These are phyloP conservation scores for Withania somnifera DNA, from an alignment of 305 asterid species.

Conservation along the genomic window DNA sequence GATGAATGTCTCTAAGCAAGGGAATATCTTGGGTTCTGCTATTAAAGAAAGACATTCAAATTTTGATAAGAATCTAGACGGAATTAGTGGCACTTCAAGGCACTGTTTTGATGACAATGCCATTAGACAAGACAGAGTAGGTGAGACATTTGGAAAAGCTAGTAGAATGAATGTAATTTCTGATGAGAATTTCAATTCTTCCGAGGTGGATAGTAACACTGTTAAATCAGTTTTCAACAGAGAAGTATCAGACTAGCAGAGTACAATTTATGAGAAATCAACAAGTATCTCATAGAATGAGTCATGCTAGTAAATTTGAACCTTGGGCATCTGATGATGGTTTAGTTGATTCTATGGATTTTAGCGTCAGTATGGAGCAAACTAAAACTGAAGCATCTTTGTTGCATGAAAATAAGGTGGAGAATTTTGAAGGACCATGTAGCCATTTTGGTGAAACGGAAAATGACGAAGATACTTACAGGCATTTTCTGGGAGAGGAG, in stretches of 20 bases:
- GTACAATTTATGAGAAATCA: constrained; percentile 26
- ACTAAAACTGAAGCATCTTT: constrained; percentile 25
- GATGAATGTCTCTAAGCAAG: constrained; percentile 15
- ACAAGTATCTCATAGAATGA: constrained; percentile 26
- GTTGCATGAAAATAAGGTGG: constrained; percentile 23
- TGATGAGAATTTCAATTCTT: constrained; percentile 16
- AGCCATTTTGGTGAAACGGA: constrained; percentile 21
- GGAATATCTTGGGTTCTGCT: constrained; percentile 33
- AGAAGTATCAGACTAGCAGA: constrained; percentile 32
- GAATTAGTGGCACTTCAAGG: constrained; percentile 8
- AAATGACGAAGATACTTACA: constrained; percentile 28
- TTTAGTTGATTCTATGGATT: constrained; percentile 43
- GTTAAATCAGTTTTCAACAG: constrained; percentile 28
- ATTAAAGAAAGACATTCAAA: constrained; percentile 22
- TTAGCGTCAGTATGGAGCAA: constrained; percentile 39
- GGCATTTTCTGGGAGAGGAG: constrained; percentile 17
- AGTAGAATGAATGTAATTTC: constrained; percentile 16
- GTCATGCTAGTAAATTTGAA: constrained; percentile 34
- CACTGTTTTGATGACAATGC: constrained; percentile 4
- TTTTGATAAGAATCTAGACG: constrained; percentile 11
- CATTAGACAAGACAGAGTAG: constrained; percentile 13
- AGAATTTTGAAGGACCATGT: constrained; percentile 14
- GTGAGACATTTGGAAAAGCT: constrained; percentile 12
- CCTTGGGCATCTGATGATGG: constrained; percentile 29
- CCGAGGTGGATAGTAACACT: constrained; percentile 22